Percentiles rank a stretch among this genome's conserved stretches.
Conservation (phyloP, 345 rosid species). For the Balakata baccata region DNA sequence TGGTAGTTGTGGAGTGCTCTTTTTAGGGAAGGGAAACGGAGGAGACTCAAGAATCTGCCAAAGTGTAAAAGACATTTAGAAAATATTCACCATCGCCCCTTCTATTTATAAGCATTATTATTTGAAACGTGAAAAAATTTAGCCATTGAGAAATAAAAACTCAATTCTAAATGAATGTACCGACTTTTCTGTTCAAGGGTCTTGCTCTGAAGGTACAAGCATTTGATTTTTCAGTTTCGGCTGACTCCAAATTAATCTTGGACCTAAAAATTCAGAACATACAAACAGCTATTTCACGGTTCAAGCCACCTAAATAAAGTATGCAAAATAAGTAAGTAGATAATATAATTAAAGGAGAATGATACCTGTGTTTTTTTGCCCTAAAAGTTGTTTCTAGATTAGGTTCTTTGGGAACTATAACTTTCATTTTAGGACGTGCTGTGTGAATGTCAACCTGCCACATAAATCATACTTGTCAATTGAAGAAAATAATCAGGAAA, state of each 20-base stretch:
- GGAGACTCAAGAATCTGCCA: conserved; percentile 38
- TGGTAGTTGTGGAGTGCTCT: conserved; percentile 27
- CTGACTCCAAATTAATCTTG: conserved; percentile 26
- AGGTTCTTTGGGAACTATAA: conserved; percentile 57
- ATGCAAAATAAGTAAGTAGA: neutral
- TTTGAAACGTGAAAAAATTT: neutral
- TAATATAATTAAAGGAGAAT: neutral
- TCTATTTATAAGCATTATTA: neutral
- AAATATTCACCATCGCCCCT: conserved; percentile 7
- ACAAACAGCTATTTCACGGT: conserved; percentile 1
- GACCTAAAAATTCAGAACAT: conserved; percentile 40
- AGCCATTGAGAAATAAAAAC: neutral
- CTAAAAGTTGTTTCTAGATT: conserved; percentile 54
- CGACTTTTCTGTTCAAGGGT: conserved; percentile 49
- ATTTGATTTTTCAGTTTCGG: conserved; percentile 30
- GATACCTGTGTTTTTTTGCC: conserved; percentile 47
- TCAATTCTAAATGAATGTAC: conserved; percentile 18
- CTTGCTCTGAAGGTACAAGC: conserved; percentile 35
- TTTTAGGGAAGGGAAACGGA: conserved; percentile 23
- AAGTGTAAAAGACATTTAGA: conserved; percentile 3
- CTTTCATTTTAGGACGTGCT: conserved; percentile 25
- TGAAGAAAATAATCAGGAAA: neutral
- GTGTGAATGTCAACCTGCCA: conserved; percentile 33
- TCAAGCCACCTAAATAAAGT: neutral
- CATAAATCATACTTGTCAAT: conserved; percentile 12